Evolutionary conservation across 768 basidiomycete species (phyloP).

Genomic region (Leccinum disarticulatum): DNA sequence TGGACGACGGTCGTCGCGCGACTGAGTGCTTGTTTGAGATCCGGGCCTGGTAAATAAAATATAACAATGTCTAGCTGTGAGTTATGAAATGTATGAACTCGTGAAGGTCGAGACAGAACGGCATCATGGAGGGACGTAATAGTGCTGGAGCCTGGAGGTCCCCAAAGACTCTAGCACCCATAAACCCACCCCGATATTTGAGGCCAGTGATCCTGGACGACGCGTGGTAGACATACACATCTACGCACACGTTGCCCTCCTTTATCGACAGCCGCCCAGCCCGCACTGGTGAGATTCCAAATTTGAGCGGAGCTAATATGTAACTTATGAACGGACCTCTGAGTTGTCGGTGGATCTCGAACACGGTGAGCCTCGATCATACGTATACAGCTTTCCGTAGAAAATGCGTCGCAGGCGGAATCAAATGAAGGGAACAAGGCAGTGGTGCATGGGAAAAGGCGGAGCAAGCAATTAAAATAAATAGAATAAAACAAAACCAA

Average conservation of each 20-base stretch:
- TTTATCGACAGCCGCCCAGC: constrained; percentile 21
- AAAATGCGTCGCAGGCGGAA: constrained; percentile 20
- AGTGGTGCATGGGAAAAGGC: constrained; percentile 25
- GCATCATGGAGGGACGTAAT: constrained; percentile 32
- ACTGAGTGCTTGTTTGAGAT: constrained; percentile 30
- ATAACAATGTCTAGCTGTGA: constrained; percentile 28
- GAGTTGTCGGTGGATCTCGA: constrained; percentile 28
- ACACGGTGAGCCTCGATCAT: constrained; percentile 22
- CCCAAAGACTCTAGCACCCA: constrained; percentile 19
- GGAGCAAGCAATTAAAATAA: constrained; percentile 13
- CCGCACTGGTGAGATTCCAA: constrained; percentile 25
- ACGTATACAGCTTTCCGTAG: constrained; percentile 21
- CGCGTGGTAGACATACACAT: constrained; percentile 27
- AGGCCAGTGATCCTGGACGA: constrained; percentile 14
- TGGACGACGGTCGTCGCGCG: constrained; percentile 25
- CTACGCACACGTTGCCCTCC: constrained; percentile 26
- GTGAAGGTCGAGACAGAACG: constrained; percentile 25
- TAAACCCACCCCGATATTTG: constrained; percentile 24
- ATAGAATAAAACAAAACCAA: constrained; percentile 21
- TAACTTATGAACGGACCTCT: constrained; percentile 32
- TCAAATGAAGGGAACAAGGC: constrained; percentile 17
- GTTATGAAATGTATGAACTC: constrained; percentile 29
- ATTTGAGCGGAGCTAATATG: constrained; percentile 31
- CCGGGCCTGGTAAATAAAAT: constrained; percentile 27
- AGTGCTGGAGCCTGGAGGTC: constrained; percentile 20